These are phyloP conservation scores for Arthrobotrys iridis DNA, from an alignment of 2,329 filamentous ascomycete genomes.

Conservation along the genomic window DNA sequence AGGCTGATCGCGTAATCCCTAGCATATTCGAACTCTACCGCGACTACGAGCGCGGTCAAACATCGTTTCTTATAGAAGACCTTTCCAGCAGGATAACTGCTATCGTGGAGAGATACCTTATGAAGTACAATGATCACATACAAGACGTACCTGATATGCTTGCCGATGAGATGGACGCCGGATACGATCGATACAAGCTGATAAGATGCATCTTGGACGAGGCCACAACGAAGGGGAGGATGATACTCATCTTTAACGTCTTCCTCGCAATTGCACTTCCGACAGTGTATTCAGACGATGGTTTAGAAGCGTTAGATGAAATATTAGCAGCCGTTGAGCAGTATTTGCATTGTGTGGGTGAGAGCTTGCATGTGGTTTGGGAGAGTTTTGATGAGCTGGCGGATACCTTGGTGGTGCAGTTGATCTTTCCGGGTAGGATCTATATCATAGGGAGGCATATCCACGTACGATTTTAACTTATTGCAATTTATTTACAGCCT, in stretches of 20 bases:
- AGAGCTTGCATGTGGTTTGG: neutral
- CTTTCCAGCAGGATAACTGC: neutral
- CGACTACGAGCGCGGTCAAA: neutral
- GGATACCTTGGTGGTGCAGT: constrained; percentile 8
- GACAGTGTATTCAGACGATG: neutral
- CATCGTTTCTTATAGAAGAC: neutral
- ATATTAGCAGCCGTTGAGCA: neutral
- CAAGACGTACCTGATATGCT: neutral
- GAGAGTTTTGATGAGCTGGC: neutral
- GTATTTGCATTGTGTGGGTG: neutral
- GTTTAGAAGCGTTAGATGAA: neutral
- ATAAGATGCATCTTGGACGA: neutral
- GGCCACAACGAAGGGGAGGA: neutral
- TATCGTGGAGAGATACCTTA: neutral
- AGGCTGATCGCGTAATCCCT: neutral
- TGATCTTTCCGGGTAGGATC: neutral
- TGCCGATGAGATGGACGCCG: neutral
- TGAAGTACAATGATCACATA: neutral
- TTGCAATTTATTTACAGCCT: neutral
- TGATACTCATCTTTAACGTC: neutral
- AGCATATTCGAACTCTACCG: neutral
- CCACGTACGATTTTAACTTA: too few relatives aligned
- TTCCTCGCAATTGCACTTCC: neutral
- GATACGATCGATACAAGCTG: neutral
- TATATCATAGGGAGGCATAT: neutral